A percentile compares a stretch with the other conserved stretches of the same genome.
phyloP scores from a whole-genome alignment of 169 alveolate species.

The Eimeria maxima region DNA sequence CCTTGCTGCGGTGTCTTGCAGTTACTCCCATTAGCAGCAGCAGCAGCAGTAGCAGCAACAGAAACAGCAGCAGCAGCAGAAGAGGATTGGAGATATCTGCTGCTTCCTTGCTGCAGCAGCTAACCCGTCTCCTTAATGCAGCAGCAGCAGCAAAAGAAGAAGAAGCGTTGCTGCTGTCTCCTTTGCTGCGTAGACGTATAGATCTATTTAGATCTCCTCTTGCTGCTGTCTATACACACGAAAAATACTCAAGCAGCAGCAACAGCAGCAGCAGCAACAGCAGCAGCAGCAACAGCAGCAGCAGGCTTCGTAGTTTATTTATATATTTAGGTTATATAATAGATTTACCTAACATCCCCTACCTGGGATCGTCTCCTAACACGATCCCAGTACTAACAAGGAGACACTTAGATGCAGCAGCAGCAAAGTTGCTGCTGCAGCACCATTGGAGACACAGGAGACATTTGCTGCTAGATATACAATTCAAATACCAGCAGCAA shows the following conservation, averaged over 20 bases:
- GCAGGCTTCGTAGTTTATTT: too few species aligned
- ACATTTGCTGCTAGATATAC: slow-evolving; percentile 28
- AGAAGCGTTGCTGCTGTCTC: slow-evolving; percentile 19
- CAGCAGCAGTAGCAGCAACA: slow-evolving; percentile 11
- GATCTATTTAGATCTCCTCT: not conserved
- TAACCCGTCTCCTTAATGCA: not conserved
- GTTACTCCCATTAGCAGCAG: not conserved
- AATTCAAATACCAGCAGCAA: not conserved
- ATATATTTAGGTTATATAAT: not conserved
- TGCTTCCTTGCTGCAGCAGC: slow-evolving; percentile 48
- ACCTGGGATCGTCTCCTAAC: not conserved
- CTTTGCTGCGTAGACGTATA: not conserved
- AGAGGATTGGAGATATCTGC: not conserved
- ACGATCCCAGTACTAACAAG: not conserved
- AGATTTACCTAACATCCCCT: not conserved
- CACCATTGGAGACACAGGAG: slow-evolving; percentile 52
- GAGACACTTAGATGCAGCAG: not conserved
- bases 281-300: too few species aligned
- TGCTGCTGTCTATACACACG: slow-evolving; percentile 16
- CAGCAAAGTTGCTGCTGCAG: slow-evolving; percentile 33
- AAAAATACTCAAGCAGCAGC: not conserved
- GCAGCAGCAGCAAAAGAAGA: slow-evolving; percentile 17
- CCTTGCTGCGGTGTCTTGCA: not conserved
- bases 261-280: not conserved
- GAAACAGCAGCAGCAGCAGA: not conserved